Evolutionary conservation across 352 stramenopile genomes (phyloP).

Genomic region (Globisporangium megalacanthum): DNA sequence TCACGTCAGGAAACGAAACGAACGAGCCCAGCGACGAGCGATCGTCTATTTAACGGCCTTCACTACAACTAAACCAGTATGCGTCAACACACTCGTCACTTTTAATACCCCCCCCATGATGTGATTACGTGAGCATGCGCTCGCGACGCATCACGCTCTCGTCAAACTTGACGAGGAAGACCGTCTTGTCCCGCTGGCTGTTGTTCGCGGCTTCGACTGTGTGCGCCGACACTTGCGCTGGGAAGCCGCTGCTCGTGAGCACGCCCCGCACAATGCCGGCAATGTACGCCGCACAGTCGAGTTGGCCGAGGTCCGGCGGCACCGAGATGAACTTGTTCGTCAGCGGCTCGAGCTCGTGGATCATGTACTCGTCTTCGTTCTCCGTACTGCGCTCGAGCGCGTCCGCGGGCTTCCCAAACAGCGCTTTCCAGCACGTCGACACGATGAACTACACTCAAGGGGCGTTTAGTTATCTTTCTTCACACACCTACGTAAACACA

Average conservation of each 20-base stretch:
- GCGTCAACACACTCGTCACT: not conserved
- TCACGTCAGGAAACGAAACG: too few relatives aligned
- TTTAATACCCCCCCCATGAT: not conserved
- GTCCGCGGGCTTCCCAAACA: constrained; percentile 96
- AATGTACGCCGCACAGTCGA: constrained; percentile 96
- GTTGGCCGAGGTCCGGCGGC: constrained; percentile 91
- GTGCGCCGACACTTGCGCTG: constrained; percentile 73
- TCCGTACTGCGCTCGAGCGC: constrained; percentile 95
- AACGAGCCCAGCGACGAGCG: constrained; percentile 1
- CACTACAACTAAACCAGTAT: not conserved
- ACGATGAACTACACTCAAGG: constrained; percentile 80
- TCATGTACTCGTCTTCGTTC: constrained; percentile 99
- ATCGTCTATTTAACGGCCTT: constrained; percentile 23
- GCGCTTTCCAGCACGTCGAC: constrained; percentile 91
- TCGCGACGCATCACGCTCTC: constrained; percentile 78
- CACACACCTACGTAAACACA: too few relatives aligned
- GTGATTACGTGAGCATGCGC: constrained; percentile 43
- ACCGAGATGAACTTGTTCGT: constrained; percentile 97
- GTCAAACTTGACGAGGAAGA: constrained; percentile 87
- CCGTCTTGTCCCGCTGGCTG: constrained; percentile 69
- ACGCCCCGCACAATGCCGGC: constrained; percentile 92
- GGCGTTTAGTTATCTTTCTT: not conserved
- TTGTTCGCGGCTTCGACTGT: constrained; percentile 50
- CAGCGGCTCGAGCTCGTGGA: constrained; percentile 91
- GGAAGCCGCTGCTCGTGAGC: constrained; percentile 78